Base-by-base conservation (phyloP, 2,329 filamentous ascomycete genomes). In the Cytospora mali region DNA sequence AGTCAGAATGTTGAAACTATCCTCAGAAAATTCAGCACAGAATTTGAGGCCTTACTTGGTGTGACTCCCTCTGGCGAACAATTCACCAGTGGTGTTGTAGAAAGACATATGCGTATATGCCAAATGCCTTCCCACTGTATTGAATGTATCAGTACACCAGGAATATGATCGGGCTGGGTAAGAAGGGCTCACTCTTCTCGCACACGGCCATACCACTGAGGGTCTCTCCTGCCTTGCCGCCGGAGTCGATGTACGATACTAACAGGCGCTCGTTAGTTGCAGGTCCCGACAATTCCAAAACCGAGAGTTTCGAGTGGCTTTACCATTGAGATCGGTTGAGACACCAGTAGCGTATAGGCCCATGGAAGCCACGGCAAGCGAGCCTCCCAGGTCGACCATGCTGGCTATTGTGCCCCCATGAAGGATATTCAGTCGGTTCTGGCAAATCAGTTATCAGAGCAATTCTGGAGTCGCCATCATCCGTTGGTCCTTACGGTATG, bases 341-440 rank as follows among this genome's bases (percentile, higher is more conserved):
- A 89, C 86, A 13, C 86, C 86, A 0, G 86, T 89, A 21, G 81
- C 79, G 68, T 84, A 88, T 1, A 86, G 75, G 0, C 86, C 86
- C 66, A 82, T 86, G 1, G 87, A 88, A 1, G 86, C 86, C 3
- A 89, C 85, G 11, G 86, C 87, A 3, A 89, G 77, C 0, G 86
- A 89, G 16, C 86, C 86, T 13, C 86, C 86, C 0, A 89, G 76
- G 65, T 89, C 87, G 29, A 89, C 88, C 76, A 93, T 88, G 71
- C 87, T 90, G 4, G 91, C 91, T 29, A 94, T 87, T 0, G 90
- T 91, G 4, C 91, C 91, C 21, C 91, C 91, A 69, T 94, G 91
- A 29, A 93, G 82, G 39, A 89, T 93, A 58, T 87, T 84, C 0
- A 94, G 79, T 1, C 91, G 87, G 71, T 94, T 94, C 89, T 93